Conservation (phyloP, 768 basidiomycete species). For the Lactifluus subvellereus region DNA sequence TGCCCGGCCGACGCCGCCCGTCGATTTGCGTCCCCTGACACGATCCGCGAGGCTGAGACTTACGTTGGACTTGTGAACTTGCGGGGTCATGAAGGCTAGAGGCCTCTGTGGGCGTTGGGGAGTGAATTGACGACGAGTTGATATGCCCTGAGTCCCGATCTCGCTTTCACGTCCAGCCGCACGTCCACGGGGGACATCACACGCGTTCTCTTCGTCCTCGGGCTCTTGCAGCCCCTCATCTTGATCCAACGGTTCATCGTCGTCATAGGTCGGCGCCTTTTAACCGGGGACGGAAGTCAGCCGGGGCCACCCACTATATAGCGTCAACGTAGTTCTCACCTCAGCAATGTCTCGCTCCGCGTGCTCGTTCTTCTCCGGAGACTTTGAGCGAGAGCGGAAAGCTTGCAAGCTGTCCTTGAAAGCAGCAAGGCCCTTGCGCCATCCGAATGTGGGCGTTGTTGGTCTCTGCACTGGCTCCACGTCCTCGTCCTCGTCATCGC, state of each 20-base stretch:
- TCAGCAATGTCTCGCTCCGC: background rate
- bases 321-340: background rate
- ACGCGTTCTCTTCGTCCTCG: slow-evolving; percentile 24
- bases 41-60: slow-evolving; percentile 19
- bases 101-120: slow-evolving; percentile 30
- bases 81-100: slow-evolving; percentile 55
- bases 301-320: background rate
- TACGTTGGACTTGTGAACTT: slow-evolving; percentile 29
- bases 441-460: slow-evolving; percentile 29
- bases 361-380: slow-evolving; percentile 25
- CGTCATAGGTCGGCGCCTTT: slow-evolving; percentile 19
- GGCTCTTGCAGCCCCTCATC: slow-evolving; percentile 15
- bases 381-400: slow-evolving; percentile 29
- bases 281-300: background rate
- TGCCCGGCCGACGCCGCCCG: slow-evolving; percentile 35
- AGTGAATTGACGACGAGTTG: slow-evolving; percentile 20
- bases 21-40: slow-evolving; percentile 21
- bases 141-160: background rate
- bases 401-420: slow-evolving; percentile 32
- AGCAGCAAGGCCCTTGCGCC: slow-evolving; percentile 34
- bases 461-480: slow-evolving; percentile 28
- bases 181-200: slow-evolving; percentile 8
- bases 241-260: slow-evolving; percentile 27
- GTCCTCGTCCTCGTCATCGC: slow-evolving; percentile 24
- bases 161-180: slow-evolving; percentile 15